A percentile compares a stretch with the other conserved stretches of the same genome.
phyloP scores from a whole-genome alignment of 768 basidiomycete genomes.

The Sporobolomyces pararoseus region DNA sequence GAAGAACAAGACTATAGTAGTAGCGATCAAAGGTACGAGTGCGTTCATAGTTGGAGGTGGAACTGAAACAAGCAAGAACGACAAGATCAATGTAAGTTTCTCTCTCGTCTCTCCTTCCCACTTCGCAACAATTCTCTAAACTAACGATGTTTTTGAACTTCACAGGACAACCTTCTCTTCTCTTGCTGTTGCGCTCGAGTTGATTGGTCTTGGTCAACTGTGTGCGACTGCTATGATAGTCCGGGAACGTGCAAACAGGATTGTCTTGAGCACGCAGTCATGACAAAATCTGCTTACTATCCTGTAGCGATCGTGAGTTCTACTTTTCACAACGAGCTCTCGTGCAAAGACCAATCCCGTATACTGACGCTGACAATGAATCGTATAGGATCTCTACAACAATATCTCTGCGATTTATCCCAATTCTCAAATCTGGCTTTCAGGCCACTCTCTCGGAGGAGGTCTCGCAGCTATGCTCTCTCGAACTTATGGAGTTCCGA shows the following conservation, averaged over 20 bases:
- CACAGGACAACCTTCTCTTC: constrained; percentile 79
- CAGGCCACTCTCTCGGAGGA: constrained; percentile 77
- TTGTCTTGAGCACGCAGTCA: constrained; percentile 73
- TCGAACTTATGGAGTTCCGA: constrained; percentile 84
- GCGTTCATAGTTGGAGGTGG: constrained; percentile 51
- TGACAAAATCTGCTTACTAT: constrained; percentile 82
- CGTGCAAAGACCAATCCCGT: too few species aligned
- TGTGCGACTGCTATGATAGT: constrained; percentile 79
- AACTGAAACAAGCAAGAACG: constrained; percentile 69
- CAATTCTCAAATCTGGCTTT: constrained; percentile 79
- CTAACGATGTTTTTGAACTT: not conserved
- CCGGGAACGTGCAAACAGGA: constrained; percentile 62
- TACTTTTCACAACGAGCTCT: too few species aligned
- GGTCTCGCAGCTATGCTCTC: constrained; percentile 77
- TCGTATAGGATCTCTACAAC: constrained; percentile 78
- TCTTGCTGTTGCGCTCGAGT: constrained; percentile 92
- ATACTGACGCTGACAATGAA: not conserved
- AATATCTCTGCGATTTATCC: constrained; percentile 90
- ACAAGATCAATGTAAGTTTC: constrained; percentile 71
- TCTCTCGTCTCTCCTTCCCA: not conserved
- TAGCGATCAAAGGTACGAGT: constrained; percentile 92
- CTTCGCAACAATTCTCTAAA: not conserved
- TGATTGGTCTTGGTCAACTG: constrained; percentile 88
- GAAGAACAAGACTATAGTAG: constrained; percentile 78
- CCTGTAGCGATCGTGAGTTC: constrained; percentile 63